These are phyloP conservation scores for Solanum sejunctum DNA, from an alignment of 257 asterid genomes.

Conservation along the genomic window DNA sequence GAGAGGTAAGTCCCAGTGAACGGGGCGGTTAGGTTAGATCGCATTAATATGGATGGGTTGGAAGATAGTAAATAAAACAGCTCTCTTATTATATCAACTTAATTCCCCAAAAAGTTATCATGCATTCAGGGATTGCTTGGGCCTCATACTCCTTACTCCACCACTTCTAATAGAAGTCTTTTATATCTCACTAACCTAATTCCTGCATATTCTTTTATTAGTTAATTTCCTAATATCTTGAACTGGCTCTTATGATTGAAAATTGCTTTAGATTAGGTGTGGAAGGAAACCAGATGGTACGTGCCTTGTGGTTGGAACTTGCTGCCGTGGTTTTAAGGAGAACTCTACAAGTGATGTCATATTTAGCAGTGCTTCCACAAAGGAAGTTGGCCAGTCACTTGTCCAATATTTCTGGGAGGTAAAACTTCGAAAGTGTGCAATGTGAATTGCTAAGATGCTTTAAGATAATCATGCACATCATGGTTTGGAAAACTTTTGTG, in stretches of 20 bases:
- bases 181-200: background rate
- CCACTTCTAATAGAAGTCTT: background rate
- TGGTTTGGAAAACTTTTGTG: background rate
- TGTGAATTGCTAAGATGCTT: background rate
- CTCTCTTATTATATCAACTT: background rate
- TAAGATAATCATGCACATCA: background rate
- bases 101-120: background rate
- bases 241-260: conserved; percentile 15
- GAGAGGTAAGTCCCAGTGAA: background rate
- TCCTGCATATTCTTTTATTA: background rate
- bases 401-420: conserved; percentile 99
- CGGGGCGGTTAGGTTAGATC: background rate
- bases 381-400: conserved; percentile 56
- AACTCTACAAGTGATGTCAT: conserved; percentile 76
- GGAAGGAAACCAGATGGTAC: conserved; percentile 94
- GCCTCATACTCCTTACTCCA: background rate
- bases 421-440: background rate
- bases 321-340: conserved; percentile 70
- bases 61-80: background rate
- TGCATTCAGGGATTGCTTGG: background rate
- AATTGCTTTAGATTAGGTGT: conserved; percentile 51
- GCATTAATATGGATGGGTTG: background rate
- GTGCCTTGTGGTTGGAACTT: conserved; percentile 95
- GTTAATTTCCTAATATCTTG: background rate
- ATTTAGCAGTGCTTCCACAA: conserved; percentile 60